A percentile compares a stretch with the other conserved stretches of the same genome.
phyloP scores from a whole-genome alignment of 768 basidiomycete genomes.

The Hysterangium stoloniferum region DNA sequence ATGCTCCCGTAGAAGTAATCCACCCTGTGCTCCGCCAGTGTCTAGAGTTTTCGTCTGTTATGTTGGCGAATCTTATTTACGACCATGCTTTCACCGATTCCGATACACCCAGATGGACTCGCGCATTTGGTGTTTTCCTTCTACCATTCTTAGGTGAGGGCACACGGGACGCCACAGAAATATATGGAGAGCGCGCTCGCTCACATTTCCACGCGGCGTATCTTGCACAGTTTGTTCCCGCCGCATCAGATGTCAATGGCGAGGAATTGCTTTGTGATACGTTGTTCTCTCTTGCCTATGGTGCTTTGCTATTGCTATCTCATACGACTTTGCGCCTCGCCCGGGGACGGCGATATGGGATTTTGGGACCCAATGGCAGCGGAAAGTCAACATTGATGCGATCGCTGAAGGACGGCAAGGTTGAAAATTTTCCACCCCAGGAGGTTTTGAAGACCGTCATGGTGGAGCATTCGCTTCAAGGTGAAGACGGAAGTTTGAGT shows the following conservation, averaged over 20 bases:
- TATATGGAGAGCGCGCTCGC: constrained; percentile 58
- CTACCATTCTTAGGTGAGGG: constrained; percentile 52
- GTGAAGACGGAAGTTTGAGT: constrained; percentile 77
- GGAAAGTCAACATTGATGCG: constrained; percentile 96
- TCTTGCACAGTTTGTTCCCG: constrained; percentile 51
- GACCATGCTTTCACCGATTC: constrained; percentile 43
- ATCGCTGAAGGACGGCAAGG: constrained; percentile 89
- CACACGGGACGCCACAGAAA: constrained; percentile 31
- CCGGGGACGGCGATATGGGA: constrained; percentile 90
- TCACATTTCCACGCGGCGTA: constrained; percentile 54
- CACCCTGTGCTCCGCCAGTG: constrained; percentile 51
- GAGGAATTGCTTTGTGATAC: constrained; percentile 83
- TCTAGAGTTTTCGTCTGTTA: constrained; percentile 62
- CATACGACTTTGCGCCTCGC: constrained; percentile 86
- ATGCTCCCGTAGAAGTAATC: constrained; percentile 45
- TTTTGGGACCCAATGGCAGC: constrained; percentile 92
- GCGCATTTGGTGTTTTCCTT: constrained; percentile 67
- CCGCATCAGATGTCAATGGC: constrained; percentile 26
- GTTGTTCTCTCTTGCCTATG: constrained; percentile 92
- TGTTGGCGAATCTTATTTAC: constrained; percentile 70
- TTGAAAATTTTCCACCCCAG: constrained; percentile 92
- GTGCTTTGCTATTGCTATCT: constrained; percentile 87
- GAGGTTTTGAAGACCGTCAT: constrained; percentile 83
- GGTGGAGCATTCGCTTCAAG: constrained; percentile 96
- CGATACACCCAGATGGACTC: constrained; percentile 53